Conservation (phyloP, 1,284 basidiomycete species). For the Polyporus tsugae region DNA sequence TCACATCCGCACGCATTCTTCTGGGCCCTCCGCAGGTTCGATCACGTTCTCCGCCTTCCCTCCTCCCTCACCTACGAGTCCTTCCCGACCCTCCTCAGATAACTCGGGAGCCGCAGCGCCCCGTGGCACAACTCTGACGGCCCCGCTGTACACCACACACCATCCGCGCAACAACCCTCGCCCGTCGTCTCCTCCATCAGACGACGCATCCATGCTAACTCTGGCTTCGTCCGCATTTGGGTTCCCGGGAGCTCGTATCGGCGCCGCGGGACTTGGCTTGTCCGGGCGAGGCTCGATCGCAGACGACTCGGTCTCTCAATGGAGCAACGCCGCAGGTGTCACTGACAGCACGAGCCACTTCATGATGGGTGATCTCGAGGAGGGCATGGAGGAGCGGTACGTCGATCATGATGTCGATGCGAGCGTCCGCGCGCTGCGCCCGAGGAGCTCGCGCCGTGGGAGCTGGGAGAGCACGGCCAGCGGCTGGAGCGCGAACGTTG, state of each 20-base stretch:
- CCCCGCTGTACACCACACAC: slow-evolving; percentile 88
- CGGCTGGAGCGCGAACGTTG: slow-evolving; percentile 73
- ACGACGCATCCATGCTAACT: slow-evolving; percentile 93
- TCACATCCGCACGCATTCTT: slow-evolving; percentile 68
- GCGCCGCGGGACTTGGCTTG: slow-evolving; percentile 37
- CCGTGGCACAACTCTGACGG: slow-evolving; percentile 59
- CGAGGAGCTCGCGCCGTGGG: slow-evolving; percentile 79
- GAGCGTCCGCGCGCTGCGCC: slow-evolving; percentile 80
- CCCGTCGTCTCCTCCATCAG: slow-evolving; percentile 87
- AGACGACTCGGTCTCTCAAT: slow-evolving; percentile 77
- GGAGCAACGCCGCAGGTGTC: slow-evolving; percentile 52
- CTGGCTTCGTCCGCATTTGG: slow-evolving; percentile 93
- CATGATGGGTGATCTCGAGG: slow-evolving; percentile 59
- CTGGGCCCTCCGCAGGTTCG: slow-evolving; percentile 61
- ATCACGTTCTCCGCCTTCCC: slow-evolving; percentile 74
- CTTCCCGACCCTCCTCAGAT: slow-evolving; percentile 56
- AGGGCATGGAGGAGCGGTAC: slow-evolving; percentile 46
- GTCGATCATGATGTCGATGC: slow-evolving; percentile 74
- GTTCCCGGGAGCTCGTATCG: slow-evolving; percentile 58
- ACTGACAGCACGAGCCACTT: slow-evolving; percentile 75
- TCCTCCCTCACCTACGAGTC: slow-evolving; percentile 56
- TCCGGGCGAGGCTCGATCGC: slow-evolving; percentile 46
- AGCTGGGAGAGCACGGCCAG: slow-evolving; percentile 88
- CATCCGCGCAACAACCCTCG: slow-evolving; percentile 96
- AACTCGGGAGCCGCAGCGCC: slow-evolving; percentile 27